Evolutionary conservation across 257 asterid species (phyloP).

Genomic region (Nicotiana tomentosiformis): DNA sequence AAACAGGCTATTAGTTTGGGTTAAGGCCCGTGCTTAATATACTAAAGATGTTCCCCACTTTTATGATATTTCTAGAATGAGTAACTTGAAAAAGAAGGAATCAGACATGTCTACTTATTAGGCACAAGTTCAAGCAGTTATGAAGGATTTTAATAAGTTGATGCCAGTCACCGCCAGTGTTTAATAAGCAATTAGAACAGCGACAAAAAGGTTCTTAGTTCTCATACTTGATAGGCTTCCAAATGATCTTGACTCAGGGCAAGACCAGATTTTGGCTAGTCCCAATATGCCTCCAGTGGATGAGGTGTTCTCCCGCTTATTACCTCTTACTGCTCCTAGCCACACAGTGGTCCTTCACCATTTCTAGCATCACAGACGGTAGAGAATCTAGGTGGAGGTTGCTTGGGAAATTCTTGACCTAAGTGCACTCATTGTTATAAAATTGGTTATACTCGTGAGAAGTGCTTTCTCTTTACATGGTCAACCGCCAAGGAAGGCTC

Average conservation of each 20-base stretch:
- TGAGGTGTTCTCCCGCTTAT: not conserved
- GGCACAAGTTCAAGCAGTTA: too few species aligned
- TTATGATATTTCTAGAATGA: too few species aligned
- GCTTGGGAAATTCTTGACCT: not conserved
- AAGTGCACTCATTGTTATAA: not conserved
- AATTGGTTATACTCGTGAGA: not conserved
- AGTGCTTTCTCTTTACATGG: not conserved
- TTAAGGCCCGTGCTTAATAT: not conserved
- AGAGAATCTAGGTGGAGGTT: not conserved
- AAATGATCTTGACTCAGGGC: too few species aligned
- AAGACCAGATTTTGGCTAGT: too few species aligned
- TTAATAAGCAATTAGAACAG: too few species aligned
- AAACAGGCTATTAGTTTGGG: not conserved
- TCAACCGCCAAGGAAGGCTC: not conserved
- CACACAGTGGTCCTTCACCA: not conserved
- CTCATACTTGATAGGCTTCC: too few species aligned
- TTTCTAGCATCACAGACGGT: not conserved
- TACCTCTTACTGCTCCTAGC: not conserved
- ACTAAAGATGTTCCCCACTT: too few species aligned
- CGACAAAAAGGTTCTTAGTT: too few species aligned
- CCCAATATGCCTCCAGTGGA: not conserved
- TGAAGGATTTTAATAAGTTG: too few species aligned
- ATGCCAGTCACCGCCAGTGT: too few species aligned
- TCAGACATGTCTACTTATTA: too few species aligned
- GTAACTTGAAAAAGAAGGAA: too few species aligned